Evolutionary conservation across 148 eudicot species (phyloP).

Genomic region (Pharnaceum exiguum): DNA sequence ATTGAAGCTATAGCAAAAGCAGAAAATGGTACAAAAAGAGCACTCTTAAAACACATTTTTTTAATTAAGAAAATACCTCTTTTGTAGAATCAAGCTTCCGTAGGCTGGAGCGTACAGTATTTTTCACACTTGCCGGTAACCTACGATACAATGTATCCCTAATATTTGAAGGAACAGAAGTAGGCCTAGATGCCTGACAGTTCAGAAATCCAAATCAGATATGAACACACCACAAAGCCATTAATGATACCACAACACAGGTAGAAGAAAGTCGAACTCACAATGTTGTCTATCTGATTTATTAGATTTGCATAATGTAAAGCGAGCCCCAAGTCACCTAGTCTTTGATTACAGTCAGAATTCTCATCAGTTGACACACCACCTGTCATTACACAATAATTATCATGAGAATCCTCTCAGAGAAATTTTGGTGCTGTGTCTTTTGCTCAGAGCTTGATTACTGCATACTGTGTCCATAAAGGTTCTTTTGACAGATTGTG

Average conservation of each 20-base stretch:
- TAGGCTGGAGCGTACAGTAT: slow-evolving; percentile 60
- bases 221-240: background rate
- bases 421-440: too few relatives aligned
- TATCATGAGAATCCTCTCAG: background rate
- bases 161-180: slow-evolving; percentile 74
- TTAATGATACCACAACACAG: background rate
- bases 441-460: too few relatives aligned
- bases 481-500: too few relatives aligned
- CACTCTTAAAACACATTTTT: slow-evolving; percentile 2
- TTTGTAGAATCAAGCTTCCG: slow-evolving; percentile 37
- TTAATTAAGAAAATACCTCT: slow-evolving; percentile 43
- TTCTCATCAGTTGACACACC: slow-evolving; percentile 25
- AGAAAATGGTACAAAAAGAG: background rate
- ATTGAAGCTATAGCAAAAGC: background rate
- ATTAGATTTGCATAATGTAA: slow-evolving; percentile 86
- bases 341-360: slow-evolving; percentile 40
- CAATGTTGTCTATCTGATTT: slow-evolving; percentile 88
- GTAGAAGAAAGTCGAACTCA: slow-evolving; percentile 31
- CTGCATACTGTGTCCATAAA: too few relatives aligned
- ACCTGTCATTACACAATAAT: slow-evolving; percentile 37
- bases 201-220: background rate
- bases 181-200: slow-evolving; percentile 76
- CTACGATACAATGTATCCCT: slow-evolving; percentile 81
- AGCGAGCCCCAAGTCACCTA: slow-evolving; percentile 88
- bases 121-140: slow-evolving; percentile 66